Evolutionary conservation across 345 rosid species (phyloP).

Genomic region (Lepidium didymum): DNA sequence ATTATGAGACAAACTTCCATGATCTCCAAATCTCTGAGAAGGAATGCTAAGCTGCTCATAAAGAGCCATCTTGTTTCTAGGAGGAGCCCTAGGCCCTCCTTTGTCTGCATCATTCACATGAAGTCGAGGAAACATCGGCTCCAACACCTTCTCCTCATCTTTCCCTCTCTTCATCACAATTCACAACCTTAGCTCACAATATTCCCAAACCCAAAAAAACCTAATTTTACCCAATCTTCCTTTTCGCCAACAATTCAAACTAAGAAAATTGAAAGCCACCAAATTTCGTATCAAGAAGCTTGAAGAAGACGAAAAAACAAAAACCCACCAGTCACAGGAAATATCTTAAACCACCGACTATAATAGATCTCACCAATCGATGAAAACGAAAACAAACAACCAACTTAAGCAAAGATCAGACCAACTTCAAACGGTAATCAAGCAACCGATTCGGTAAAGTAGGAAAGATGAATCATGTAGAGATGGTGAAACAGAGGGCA

Average conservation of each 20-base stretch:
- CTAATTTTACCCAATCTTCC: not conserved
- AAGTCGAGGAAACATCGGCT: conserved; percentile 88
- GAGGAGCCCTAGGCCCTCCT: conserved; percentile 97
- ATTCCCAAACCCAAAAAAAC: not conserved
- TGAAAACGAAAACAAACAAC: not conserved
- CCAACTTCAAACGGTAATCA: not conserved
- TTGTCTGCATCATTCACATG: conserved; percentile 87
- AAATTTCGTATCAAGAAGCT: not conserved
- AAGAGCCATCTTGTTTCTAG: conserved; percentile 98
- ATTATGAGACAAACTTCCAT: conserved; percentile 32
- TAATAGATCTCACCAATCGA: conserved; percentile 3
- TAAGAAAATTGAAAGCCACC: not conserved
- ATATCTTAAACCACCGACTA: not conserved
- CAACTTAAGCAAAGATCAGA: not conserved
- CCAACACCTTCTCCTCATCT: conserved; percentile 59
- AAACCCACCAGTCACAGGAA: not conserved
- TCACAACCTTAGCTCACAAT: not conserved
- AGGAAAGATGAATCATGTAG: not conserved
- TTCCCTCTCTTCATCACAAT: conserved; percentile 64
- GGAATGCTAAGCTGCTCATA: conserved; percentile 90
- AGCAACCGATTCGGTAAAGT: not conserved
- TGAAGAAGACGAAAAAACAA: not conserved
- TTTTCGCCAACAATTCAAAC: not conserved
- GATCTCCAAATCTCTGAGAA: conserved; percentile 59
- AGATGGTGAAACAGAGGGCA: not conserved